A percentile compares a stretch with the other conserved stretches of the same genome.
phyloP scores from a whole-genome alignment of 805 yeast species.

The Ogataea pilisensis region DNA sequence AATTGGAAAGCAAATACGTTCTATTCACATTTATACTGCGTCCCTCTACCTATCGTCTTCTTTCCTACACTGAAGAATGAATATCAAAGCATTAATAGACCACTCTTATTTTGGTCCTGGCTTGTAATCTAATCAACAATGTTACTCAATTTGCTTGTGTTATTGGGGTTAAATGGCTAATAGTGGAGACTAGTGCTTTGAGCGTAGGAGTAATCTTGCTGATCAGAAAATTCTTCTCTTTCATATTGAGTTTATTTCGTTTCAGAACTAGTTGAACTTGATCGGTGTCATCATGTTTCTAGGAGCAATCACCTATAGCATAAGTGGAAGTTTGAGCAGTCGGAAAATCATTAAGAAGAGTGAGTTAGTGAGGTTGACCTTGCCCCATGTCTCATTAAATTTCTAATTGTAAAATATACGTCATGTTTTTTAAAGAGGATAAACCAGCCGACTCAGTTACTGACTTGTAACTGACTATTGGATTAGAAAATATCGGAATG shows the following conservation, averaged over 20 bases:
- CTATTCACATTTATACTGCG: slow-evolving; percentile 51
- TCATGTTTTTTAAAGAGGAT: too few relatives aligned
- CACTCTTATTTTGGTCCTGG: slow-evolving; percentile 14
- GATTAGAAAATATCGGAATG: too few relatives aligned
- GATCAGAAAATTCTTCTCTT: slow-evolving; percentile 57
- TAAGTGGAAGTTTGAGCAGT: background rate
- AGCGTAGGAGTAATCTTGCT: slow-evolving; percentile 59
- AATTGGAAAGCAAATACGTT: slow-evolving; percentile 65
- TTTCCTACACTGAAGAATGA: slow-evolving; percentile 21
- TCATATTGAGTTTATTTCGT: slow-evolving; percentile 50
- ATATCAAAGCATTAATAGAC: slow-evolving; percentile 1
- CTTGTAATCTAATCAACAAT: slow-evolving; percentile 39
- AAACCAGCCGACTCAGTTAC: too few relatives aligned
- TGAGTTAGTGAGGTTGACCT: too few relatives aligned
- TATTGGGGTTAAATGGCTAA: slow-evolving; percentile 61
- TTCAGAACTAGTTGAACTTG: slow-evolving; percentile 40
- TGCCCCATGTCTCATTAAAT: too few relatives aligned
- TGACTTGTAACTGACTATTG: too few relatives aligned
- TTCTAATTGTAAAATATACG: too few relatives aligned
- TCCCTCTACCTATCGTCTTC: slow-evolving; percentile 48
- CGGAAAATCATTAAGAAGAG: too few relatives aligned
- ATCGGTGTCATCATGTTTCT: slow-evolving; percentile 43
- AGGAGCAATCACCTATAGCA: slow-evolving; percentile 49
- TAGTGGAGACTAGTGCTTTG: slow-evolving; percentile 54
- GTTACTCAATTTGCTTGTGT: slow-evolving; percentile 60